Evolutionary conservation across 2,329 filamentous ascomycete species (phyloP).

Genomic region (Cladosporium sp.): DNA sequence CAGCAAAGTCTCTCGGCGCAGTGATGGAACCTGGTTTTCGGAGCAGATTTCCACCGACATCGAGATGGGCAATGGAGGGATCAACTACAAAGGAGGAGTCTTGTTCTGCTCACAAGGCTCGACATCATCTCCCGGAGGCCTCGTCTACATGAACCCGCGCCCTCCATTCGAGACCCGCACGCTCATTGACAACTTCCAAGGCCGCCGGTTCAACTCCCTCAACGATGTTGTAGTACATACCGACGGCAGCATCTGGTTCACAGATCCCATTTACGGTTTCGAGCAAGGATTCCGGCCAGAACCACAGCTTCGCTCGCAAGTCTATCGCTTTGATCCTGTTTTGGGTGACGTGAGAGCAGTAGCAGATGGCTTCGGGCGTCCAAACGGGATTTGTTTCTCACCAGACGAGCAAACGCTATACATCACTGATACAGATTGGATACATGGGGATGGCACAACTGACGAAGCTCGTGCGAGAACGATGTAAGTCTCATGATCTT

Average conservation of each 20-base stretch:
- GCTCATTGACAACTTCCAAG: conserved; percentile 57
- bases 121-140: conserved; percentile 18
- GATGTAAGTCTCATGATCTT: not conserved
- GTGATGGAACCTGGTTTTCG: not conserved
- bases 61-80: conserved; percentile 48
- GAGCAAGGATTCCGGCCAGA: conserved; percentile 54
- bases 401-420: conserved; percentile 52
- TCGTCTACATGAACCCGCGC: conserved; percentile 22
- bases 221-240: conserved; percentile 54
- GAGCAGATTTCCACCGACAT: not conserved
- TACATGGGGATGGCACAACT: conserved; percentile 35
- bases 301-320: conserved; percentile 54
- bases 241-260: conserved; percentile 61
- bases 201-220: conserved; percentile 57
- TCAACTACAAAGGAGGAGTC: conserved; percentile 41
- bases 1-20: conserved; percentile 21
- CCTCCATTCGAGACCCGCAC: conserved; percentile 23
- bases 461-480: conserved; percentile 29
- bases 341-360: conserved; percentile 52
- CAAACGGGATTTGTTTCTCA: conserved; percentile 57
- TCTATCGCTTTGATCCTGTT: conserved; percentile 52
- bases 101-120: conserved; percentile 32
- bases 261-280: conserved; percentile 58
- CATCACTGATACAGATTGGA: conserved; percentile 55
- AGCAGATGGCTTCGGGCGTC: conserved; percentile 54